A percentile compares a stretch with the other conserved stretches of the same genome.
Conservation (phyloP, 169 alveolate species). For the Eimeria brunetti region DNA sequence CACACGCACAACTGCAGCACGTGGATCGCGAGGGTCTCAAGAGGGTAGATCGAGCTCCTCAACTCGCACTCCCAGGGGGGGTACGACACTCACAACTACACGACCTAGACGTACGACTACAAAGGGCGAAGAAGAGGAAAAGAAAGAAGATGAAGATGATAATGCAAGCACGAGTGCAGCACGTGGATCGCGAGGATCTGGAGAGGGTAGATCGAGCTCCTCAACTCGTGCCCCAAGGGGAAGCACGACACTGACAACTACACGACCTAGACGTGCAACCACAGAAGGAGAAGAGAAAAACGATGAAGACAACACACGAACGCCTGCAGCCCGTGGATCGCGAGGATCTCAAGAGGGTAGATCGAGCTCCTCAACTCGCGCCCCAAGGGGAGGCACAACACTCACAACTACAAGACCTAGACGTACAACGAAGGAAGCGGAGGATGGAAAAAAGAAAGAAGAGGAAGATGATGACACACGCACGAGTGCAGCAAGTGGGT, state of each 20-base stretch:
- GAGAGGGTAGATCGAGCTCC: not conserved
- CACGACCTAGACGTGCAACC: not conserved
- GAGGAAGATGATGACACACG: not conserved
- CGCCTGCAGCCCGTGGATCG: not conserved
- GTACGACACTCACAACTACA: not conserved
- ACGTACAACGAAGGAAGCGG: not conserved
- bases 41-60: not conserved
- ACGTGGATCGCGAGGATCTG: not conserved
- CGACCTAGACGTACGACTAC: not conserved
- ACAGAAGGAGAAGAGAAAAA: not conserved
- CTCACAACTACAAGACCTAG: not conserved
- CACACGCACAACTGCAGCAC: constrained; percentile 1
- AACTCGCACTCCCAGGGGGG: not conserved
- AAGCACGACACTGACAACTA: constrained; percentile 27
- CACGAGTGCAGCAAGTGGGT: not conserved
- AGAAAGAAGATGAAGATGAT: not conserved
- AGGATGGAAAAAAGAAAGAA: not conserved
- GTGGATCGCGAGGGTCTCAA: not conserved
- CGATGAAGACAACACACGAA: not conserved
- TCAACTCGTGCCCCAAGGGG: constrained; percentile 16
- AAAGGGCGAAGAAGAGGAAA: not conserved
- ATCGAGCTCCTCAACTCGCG: not conserved
- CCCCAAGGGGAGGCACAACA: not conserved
- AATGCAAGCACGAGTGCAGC: not conserved
- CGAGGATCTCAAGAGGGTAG: not conserved